Evolutionary conservation across 805 yeast genomes (phyloP), one percentile per base, ranked within the genome.

Genomic region (Pichia gijzeniarum): DNA sequence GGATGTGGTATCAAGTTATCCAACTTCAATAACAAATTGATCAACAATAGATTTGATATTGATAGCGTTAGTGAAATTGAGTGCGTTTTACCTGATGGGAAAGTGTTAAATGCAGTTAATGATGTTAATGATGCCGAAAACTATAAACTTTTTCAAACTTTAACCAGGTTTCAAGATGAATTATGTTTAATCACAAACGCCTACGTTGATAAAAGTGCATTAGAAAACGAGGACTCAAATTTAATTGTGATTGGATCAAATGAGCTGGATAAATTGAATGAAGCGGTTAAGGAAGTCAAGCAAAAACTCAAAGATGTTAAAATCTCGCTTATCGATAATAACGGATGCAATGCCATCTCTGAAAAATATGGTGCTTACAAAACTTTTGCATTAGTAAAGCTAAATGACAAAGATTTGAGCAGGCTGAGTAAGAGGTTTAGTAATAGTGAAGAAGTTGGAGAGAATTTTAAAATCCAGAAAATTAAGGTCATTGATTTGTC

Each of bases 21-120:
- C 5, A 32, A 33, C 28, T 18, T 34, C 14, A 27, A 20, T 18
- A 36, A 35, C 42, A 33, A 41, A 36, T 38, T 56, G 31, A 25
- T 52, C n/a, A 30, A 38, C 19, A 49, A 46, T 25, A 39, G 41
- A 9, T 45, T 53, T 41, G 47, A 51, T 17, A 40, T 42, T 3
- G 13, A 28, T 2, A 32, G 37, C 4, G 46, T 61, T 3, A 35
- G 35, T 21, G 48, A 41, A 21, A 35, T 55, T 18, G 58, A 54
- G 9, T 54, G 50, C 28, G 63, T 61, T 7, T 48, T 62, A 22
- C 60, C 65, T 13, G 63, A 59, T 47, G 66, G 66, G 8, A 46
- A 52, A 8, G 41, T 54, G 13, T 5, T 53, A 7, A 40, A 27
- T 0, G 41, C 51, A 13, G 27, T 27, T 1, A 45, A 48, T 10